These are phyloP conservation scores for Calonectria leucothoes DNA, from an alignment of 2,329 filamentous ascomycete genomes.

Conservation along the genomic window DNA sequence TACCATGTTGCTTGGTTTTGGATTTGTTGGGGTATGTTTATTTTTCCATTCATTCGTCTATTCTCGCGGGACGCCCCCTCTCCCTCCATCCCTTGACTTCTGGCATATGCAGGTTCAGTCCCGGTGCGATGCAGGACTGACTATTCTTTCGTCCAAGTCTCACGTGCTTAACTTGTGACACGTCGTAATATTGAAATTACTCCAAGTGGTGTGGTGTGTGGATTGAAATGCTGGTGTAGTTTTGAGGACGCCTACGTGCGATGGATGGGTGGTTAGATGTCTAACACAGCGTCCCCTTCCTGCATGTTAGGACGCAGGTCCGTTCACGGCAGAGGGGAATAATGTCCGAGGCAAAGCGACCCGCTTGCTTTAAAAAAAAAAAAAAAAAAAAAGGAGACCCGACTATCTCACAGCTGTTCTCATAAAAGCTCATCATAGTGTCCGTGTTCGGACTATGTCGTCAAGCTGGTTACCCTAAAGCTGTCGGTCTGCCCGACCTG, in stretches of 20 bases:
- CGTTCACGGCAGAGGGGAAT: neutral
- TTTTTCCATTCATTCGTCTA: neutral
- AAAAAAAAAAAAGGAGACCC: neutral
- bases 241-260: neutral
- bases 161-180: neutral
- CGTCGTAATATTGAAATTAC: neutral
- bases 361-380: neutral
- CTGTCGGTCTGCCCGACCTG: conserved; percentile 6
- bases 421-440: neutral
- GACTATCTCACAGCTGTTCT: neutral
- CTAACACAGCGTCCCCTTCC: neutral
- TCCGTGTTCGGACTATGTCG: neutral
- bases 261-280: neutral
- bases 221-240: neutral
- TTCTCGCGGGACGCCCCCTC: no score
- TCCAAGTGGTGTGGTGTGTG: neutral
- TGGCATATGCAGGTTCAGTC: neutral
- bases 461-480: neutral
- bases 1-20: neutral
- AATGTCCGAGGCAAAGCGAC: neutral
- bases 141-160: neutral
- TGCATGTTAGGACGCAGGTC: neutral
- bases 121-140: neutral
- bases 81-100: neutral
- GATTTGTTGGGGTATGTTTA: neutral